Base-by-base conservation (phyloP, 169 alveolate species). In the Plasmodium malariae region DNA sequence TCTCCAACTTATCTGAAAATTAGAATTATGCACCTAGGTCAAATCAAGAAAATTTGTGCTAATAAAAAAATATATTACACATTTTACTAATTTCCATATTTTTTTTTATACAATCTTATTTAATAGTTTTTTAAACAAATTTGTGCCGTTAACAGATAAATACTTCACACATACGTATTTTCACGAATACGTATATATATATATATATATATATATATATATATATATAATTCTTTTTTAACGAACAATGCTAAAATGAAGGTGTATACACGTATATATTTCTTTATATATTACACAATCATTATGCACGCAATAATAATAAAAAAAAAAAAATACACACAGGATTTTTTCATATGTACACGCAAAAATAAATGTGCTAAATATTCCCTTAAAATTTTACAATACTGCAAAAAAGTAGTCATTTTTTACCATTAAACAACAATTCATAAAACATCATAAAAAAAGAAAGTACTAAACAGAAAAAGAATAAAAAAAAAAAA, bases 11-110 rank as follows among this genome's bases (percentile, higher is more conserved):
- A 43, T 28, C 37, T 48, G 0, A 63, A 37, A 73, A 55, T 73
- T 73, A 73, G 88, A 32, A 74, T 60, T 74, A 48, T 74, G 88
- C 73, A 74, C 74, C 51, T 60, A 74, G 65, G 34, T 26, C 24
- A 59, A 51, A 24, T 7, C 24, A 32, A 21, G 40, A 34, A 45
- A 74, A 4, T 17, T 34, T 65, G 40, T 59, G 67, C 34, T 17
- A 74, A 74, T 40, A 73, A 73, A 69, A 72, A 37, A 49, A n/a
- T 17, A 11, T 51, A 1, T 51, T 51, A 24, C 71, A 54, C 55
- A 32, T 51, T 37, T 40, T 14, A 36, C 36, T 49, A 9, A 3
- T 30, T 12, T 24, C 21, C 49, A 0, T 14, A 19, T 70, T 59
- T 43, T 43, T 62, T 72, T 51, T 54, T 26, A 17, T 21, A 17